Conservation (phyloP, 176 grass and related monocot species). For the Stipa capillata region DNA sequence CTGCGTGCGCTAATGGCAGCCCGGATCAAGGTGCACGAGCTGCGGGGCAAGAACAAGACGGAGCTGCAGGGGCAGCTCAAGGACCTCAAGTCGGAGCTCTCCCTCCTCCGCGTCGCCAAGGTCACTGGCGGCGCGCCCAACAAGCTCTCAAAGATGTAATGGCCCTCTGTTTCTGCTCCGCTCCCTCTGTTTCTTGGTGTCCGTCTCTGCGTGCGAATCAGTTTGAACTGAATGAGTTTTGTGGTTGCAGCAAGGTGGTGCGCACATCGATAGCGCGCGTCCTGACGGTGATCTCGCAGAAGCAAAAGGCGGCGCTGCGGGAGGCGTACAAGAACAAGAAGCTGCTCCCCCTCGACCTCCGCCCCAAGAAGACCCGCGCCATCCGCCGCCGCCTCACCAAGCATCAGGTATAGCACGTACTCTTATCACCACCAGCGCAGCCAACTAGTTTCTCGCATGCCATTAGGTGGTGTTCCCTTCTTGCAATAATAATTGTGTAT, state of each 20-base stretch:
- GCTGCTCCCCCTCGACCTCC: too few species aligned
- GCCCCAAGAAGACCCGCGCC: too few species aligned
- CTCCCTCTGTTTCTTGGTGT: too few species aligned
- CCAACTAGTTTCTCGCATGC: conserved; percentile 46
- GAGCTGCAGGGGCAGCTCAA: conserved; percentile 64
- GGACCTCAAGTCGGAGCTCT: conserved; percentile 68
- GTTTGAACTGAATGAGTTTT: not conserved
- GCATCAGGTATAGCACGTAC: conserved; percentile 32
- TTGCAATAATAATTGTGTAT: not conserved
- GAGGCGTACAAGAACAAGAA: too few species aligned
- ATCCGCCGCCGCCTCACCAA: too few species aligned
- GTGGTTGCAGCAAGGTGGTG: conserved; percentile 53
- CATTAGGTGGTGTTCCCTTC: too few species aligned
- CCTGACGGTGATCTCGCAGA: too few species aligned
- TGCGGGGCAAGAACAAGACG: conserved; percentile 56
- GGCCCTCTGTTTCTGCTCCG: not conserved
- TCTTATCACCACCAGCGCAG: conserved; percentile 49
- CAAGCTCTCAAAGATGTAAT: conserved; percentile 81
- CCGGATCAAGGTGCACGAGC: too few species aligned
- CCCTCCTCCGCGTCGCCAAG: conserved; percentile 76
- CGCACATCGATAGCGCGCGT: conserved; percentile 42
- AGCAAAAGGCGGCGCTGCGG: conserved; percentile 52
- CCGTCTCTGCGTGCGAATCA: not conserved
- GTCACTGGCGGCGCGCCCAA: conserved; percentile 81
- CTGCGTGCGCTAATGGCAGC: not conserved